Conservation (phyloP, 2,329 filamentous ascomycete species). For the Periglandula ipomoeae region DNA sequence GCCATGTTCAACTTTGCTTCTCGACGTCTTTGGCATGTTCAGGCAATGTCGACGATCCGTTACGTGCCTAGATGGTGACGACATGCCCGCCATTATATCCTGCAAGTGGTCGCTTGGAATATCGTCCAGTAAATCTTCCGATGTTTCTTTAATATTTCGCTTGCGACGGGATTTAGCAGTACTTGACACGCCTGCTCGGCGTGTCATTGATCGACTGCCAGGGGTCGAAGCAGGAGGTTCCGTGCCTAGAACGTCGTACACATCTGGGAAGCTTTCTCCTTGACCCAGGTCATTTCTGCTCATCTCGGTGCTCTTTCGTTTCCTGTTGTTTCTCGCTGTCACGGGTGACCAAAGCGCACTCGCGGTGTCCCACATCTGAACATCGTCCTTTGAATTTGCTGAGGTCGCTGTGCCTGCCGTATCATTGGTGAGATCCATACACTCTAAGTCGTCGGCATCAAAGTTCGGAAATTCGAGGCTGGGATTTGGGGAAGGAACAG, state of each 20-base stretch:
- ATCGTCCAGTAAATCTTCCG: background rate
- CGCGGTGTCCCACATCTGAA: slow-evolving; percentile 34
- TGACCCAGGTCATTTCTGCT: slow-evolving; percentile 25
- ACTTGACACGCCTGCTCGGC: slow-evolving; percentile 12
- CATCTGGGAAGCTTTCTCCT: slow-evolving; percentile 43
- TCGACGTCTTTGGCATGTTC: slow-evolving; percentile 3
- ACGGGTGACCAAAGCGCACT: slow-evolving; percentile 29
- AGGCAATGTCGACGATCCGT: slow-evolving; percentile 7
- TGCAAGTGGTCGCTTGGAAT: slow-evolving; percentile 5
- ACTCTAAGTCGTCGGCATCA: slow-evolving; percentile 26
- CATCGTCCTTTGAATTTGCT: slow-evolving; percentile 26
- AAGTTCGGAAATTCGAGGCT: slow-evolving; percentile 26
- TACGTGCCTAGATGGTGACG: slow-evolving; percentile 19
- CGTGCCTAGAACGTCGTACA: slow-evolving; percentile 38
- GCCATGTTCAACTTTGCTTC: slow-evolving; percentile 9
- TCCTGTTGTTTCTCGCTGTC: slow-evolving; percentile 32
- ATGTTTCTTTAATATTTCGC: slow-evolving; percentile 12
- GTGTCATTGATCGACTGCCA: slow-evolving; percentile 14
- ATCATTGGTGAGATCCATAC: slow-evolving; percentile 32
- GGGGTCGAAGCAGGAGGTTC: slow-evolving; percentile 28
- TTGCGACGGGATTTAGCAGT: slow-evolving; percentile 12
- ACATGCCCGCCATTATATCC: slow-evolving; percentile 13
- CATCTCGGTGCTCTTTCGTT: slow-evolving; percentile 43
- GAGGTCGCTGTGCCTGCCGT: slow-evolving; percentile 25
- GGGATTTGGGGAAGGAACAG: slow-evolving; percentile 11